These are phyloP conservation scores for Immersiella caudata DNA, from an alignment of 495 filamentous ascomycete genomes.

Conservation along the genomic window DNA sequence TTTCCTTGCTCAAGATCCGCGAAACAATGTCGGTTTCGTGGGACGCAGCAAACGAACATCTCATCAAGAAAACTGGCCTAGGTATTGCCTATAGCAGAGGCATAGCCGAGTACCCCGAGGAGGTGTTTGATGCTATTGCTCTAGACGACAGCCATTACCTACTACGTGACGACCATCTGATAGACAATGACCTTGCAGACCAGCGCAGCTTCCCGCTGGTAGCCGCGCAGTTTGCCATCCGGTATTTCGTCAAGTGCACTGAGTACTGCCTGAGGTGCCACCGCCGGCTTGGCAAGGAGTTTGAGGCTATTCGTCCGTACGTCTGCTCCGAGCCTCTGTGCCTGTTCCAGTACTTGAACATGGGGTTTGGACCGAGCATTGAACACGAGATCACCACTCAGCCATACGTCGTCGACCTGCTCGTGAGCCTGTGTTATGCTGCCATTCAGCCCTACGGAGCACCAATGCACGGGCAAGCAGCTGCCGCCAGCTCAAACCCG, in stretches of 20 bases:
- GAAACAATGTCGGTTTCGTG: conserved; percentile 58
- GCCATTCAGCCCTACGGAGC: conserved; percentile 37
- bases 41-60: conserved; percentile 69
- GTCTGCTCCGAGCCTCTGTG: conserved; percentile 82
- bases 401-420: conserved; percentile 82
- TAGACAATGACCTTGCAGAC: conserved; percentile 22
- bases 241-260: conserved; percentile 79
- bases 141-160: conserved; percentile 18
- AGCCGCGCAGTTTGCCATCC: conserved; percentile 78
- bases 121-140: not conserved
- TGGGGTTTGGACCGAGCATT: conserved; percentile 82
- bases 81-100: not conserved
- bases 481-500: not conserved
- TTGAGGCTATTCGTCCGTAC: conserved; percentile 90
- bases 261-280: conserved; percentile 91
- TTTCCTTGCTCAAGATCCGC: conserved; percentile 65
- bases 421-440: conserved; percentile 80
- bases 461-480: too few relatives aligned
- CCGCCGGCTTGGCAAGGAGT: conserved; percentile 65
- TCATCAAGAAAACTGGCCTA: conserved; percentile 29
- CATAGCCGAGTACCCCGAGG: conserved; percentile 27
- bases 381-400: conserved; percentile 82
- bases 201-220: conserved; percentile 63
- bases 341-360: conserved; percentile 87
- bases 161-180: conserved; percentile 57